Base-by-base conservation (phyloP, 192 early-diverging fungal genomes). In the Linnemannia zychae region DNA sequence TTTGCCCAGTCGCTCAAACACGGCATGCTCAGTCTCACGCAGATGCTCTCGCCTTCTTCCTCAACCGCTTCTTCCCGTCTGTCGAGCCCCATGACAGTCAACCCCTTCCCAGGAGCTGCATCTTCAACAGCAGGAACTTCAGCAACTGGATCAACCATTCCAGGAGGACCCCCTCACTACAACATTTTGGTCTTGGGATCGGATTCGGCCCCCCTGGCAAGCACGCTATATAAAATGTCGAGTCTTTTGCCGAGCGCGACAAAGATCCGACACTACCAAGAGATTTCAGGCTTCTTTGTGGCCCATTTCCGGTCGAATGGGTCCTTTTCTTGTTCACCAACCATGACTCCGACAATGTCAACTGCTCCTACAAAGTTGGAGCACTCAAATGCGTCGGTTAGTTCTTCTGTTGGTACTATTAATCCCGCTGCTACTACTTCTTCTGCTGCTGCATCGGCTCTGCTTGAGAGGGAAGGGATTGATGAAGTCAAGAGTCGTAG, bases 231-330 rank as follows among this genome's bases (percentile, higher is more conserved):
- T 70, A 85, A 85, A 70, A 76, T 85, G 83, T 85, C 83, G 40
- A 66, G 77, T 47, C 78, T 79, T 0, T 48, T 85, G 13, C 83
- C 83, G 2, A 71, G 53, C 3, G 63, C 83, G 13, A 79, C 34
- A 40, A 85, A 85, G 65, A 76, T 85, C 68, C 40, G 71, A 9
- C 83, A 85, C n/a, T 85, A 85, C 71, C 83, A 85, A 60, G 83
- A 85, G 74, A 85, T 85, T 20, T 85, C 83, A 17, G 83, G 83
- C 7, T 85, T 85, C 70, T 85, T 85, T 85, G 83, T 85, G 3
- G 83, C 83, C 11, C 63, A 85, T 50, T 85, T 85, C 16, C 72
- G 74, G 18, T 75, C 83, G 4, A 72, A 76, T 72, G 77, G 60
- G 5, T 78, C 76, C 1, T 75, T 75, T 38, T 70, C 77, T 13